phyloP scores from a whole-genome alignment of 1,284 basidiomycete genomes.

The Pseudozyma hubeiensis region DNA sequence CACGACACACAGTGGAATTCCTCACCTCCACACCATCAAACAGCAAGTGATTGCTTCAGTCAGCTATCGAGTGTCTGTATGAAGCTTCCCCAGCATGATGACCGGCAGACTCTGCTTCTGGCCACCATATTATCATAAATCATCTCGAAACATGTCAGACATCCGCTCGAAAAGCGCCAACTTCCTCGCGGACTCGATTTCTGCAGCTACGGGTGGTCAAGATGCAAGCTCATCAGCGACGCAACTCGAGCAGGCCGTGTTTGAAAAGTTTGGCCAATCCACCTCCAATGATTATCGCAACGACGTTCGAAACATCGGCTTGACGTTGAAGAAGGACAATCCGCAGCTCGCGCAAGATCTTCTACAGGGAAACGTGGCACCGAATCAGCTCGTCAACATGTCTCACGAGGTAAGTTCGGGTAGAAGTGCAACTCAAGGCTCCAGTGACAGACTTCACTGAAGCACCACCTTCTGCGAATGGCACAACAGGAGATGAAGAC shows the following conservation, averaged over 20 bases:
- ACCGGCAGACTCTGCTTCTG: not conserved
- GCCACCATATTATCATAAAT: not conserved
- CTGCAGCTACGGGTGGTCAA: constrained; percentile 22
- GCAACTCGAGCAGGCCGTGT: constrained; percentile 40
- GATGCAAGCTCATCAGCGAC: constrained; percentile 17
- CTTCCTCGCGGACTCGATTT: constrained; percentile 38
- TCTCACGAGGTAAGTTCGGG: constrained; percentile 25
- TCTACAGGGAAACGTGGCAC: constrained; percentile 5
- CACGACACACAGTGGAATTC: no score
- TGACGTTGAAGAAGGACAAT: constrained; percentile 50
- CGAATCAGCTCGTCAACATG: constrained; percentile 31
- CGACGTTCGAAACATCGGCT: constrained; percentile 33
- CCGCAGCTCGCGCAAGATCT: constrained; percentile 35
- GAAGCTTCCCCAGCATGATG: no score
- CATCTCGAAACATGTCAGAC: constrained; percentile 28
- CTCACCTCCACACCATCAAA: no score
- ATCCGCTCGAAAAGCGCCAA: constrained; percentile 35
- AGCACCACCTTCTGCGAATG: not conserved
- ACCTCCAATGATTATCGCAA: constrained; percentile 46
- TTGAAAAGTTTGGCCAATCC: constrained; percentile 25
- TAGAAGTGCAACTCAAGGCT: not conserved
- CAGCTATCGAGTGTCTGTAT: no score
- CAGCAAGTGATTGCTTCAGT: no score
- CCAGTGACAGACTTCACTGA: not conserved
- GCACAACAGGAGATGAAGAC: constrained; percentile 37